Conservation (phyloP, 805 yeast genomes). For the Suhomyces faveliae region DNA sequence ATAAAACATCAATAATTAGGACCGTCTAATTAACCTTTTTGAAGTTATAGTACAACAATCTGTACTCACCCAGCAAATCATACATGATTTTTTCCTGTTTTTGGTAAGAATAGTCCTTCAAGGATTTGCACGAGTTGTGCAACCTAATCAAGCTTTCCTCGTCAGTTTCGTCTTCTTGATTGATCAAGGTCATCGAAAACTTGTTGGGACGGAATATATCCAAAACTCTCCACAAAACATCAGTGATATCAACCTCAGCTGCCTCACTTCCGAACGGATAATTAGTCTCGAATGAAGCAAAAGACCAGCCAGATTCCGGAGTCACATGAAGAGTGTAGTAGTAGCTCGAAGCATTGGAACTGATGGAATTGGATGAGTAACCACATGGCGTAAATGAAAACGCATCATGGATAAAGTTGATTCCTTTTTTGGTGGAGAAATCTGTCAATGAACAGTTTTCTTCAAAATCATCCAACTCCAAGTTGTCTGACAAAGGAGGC, state of each 20-base stretch:
- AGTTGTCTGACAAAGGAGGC: slow-evolving; percentile 28
- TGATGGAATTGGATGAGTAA: slow-evolving; percentile 81
- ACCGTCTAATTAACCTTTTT: slow-evolving; percentile 41
- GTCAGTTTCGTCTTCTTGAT: slow-evolving; percentile 16
- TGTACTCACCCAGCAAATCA: slow-evolving; percentile 69
- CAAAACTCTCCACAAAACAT: slow-evolving; percentile 61
- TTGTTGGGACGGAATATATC: slow-evolving; percentile 69
- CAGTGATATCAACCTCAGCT: slow-evolving; percentile 43
- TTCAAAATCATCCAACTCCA: slow-evolving; percentile 19
- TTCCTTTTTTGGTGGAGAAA: neutral
- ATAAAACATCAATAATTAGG: neutral
- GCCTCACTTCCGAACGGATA: slow-evolving; percentile 48
- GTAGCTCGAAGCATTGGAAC: slow-evolving; percentile 46
- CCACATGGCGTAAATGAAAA: slow-evolving; percentile 95
- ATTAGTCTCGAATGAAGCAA: slow-evolving; percentile 93
- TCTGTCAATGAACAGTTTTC: slow-evolving; percentile 1
- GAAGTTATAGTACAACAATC: slow-evolving; percentile 68
- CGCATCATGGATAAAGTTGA: slow-evolving; percentile 66
- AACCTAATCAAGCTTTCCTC: slow-evolving; percentile 11
- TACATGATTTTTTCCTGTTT: slow-evolving; percentile 68
- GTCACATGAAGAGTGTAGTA: slow-evolving; percentile 89
- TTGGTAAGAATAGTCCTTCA: slow-evolving; percentile 47
- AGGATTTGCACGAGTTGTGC: slow-evolving; percentile 22
- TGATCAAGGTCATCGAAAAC: slow-evolving; percentile 54
- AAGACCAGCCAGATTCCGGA: slow-evolving; percentile 92